A percentile compares a stretch with the other conserved stretches of the same genome.
These are phyloP conservation scores for Pythium biforme DNA, from an alignment of 352 stramenopile genomes.

Conservation along the genomic window DNA sequence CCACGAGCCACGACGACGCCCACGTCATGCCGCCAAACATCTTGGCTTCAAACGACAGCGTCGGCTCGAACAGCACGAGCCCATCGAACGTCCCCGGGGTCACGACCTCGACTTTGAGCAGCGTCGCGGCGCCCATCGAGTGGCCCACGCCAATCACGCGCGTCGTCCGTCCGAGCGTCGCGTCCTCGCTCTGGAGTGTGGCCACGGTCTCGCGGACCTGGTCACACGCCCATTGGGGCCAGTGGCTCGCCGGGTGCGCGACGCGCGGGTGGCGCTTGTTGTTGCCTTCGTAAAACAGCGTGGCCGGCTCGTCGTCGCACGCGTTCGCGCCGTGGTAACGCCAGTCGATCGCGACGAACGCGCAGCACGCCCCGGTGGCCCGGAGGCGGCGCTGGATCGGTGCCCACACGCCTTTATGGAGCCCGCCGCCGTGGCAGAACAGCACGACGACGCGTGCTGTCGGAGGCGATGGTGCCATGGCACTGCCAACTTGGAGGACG, in stretches of 20 bases:
- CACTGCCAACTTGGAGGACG: too few relatives aligned
- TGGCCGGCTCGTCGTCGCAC: conserved; percentile 17
- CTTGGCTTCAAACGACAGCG: background rate
- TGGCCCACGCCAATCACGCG: conserved; percentile 16
- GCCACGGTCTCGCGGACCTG: background rate
- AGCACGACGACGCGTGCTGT: conserved; percentile 20
- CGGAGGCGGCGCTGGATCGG: conserved; percentile 36
- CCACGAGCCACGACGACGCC: background rate
- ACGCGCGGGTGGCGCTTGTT: conserved; percentile 18
- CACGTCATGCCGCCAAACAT: background rate
- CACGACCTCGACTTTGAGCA: conserved; percentile 4
- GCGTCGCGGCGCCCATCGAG: conserved; percentile 12
- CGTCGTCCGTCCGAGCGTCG: background rate
- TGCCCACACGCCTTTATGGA: conserved; percentile 40
- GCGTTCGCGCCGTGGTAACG: conserved; percentile 34
- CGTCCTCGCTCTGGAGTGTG: background rate
- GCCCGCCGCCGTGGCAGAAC: conserved; percentile 39
- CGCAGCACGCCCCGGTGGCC: conserved; percentile 11
- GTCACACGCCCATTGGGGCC: conserved; percentile 4
- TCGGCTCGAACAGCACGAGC: conserved; percentile 6
- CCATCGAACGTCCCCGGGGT: background rate
- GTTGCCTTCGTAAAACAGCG: conserved; percentile 21
- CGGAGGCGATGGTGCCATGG: background rate
- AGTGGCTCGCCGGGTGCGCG: conserved; percentile 22
- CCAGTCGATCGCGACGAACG: conserved; percentile 36